Evolutionary conservation across 495 filamentous ascomycete genomes (phyloP), one percentile per base, ranked within the genome.

Genomic region (Lasiosphaeria miniovina): DNA sequence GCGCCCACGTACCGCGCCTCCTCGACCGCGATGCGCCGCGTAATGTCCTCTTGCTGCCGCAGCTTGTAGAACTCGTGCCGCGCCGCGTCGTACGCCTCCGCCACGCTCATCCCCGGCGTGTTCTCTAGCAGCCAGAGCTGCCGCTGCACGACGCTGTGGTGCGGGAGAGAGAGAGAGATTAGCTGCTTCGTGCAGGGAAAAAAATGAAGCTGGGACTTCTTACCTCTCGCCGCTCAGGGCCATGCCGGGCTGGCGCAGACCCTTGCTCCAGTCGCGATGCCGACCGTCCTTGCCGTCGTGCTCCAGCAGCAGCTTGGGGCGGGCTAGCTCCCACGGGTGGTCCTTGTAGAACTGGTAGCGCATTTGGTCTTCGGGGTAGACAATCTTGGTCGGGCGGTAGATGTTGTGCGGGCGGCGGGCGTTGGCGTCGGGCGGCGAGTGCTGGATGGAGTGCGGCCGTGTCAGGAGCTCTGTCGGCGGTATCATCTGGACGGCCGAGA

Each of bases 281-380:
- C 84, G 79, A 41, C 77, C 81, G 71, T 98, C 94, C 69, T 85
- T 88, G 33, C 94, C 94, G 68, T 93, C 86, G 66, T 85, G 81
- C 75, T 98, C 94, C 11, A 96, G 75, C 33, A 98, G 73, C 61
- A 96, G 80, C 63, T 87, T 81, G 54, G 94, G 94, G 62, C 94
- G 82, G 35, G 95, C 94, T 67, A 98, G 79, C 71, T 98, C 94
- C 94, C 94, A 98, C 4, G 94, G 94, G 74, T 98, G 94, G 72
- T 98, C 93, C 60, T 79, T 80, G 77, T 88, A 98, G 77, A 98
- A 98, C 34, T 88, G 77, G 57, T 68, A 77, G 52, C 94, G 87
- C 64, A 98, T 77, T 61, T 79, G 74, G 72, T 98, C 95, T 72
- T 98, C 94, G 50, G 91, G 89, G 71, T 92, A 95, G 55, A 79